Conservation (phyloP, 2,329 filamentous ascomycete genomes). For the Sporothrix schenckii region DNA sequence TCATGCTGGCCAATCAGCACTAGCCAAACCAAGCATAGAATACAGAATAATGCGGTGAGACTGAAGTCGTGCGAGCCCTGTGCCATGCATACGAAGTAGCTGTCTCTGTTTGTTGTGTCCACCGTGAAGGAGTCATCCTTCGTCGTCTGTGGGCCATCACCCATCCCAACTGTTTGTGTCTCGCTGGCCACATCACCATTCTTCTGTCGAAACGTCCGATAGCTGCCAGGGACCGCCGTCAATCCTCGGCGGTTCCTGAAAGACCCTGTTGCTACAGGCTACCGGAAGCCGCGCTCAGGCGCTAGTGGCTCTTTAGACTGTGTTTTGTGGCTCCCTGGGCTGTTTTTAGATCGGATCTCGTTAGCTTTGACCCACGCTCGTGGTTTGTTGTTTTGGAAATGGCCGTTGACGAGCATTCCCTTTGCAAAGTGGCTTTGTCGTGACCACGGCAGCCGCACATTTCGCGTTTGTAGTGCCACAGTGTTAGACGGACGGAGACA, state of each 20-base stretch:
- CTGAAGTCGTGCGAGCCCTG: neutral
- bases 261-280: slow-evolving; percentile 25
- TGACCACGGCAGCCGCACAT: neutral
- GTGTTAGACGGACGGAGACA: neutral
- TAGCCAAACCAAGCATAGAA: neutral
- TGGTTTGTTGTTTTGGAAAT: neutral
- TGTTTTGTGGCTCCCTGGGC: neutral
- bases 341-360: slow-evolving; percentile 26
- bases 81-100: slow-evolving; percentile 1
- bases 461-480: neutral
- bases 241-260: slow-evolving; percentile 4
- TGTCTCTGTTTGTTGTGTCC: neutral
- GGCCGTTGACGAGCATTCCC: slow-evolving; percentile 6
- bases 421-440: slow-evolving; percentile 1
- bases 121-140: neutral
- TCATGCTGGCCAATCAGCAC: slow-evolving; percentile 19
- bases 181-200: slow-evolving; percentile 6
- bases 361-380: neutral
- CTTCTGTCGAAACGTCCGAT: neutral
- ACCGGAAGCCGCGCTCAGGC: slow-evolving; percentile 2
- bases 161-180: slow-evolving; percentile 3
- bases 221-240: neutral
- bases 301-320: slow-evolving; percentile 5
- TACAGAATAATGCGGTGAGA: slow-evolving; percentile 24
- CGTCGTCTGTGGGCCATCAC: neutral